Percentiles rank a stretch among this genome's conserved stretches.
phyloP scores from a whole-genome alignment of 345 rosid species.

The Isatis tinctoria region DNA sequence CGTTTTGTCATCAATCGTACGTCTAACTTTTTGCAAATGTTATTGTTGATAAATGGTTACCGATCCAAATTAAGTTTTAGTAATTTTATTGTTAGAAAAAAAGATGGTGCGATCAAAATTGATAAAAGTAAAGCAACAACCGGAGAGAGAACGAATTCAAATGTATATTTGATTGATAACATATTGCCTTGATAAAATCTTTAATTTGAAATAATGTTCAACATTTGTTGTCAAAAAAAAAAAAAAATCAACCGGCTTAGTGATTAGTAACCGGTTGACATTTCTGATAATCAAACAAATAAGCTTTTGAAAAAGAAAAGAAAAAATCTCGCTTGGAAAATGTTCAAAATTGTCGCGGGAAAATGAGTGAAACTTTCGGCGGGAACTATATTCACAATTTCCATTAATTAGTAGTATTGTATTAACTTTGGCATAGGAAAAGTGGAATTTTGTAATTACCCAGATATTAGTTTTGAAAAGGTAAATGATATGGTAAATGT shows the following conservation, averaged over 20 bases:
- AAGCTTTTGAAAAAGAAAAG: neutral
- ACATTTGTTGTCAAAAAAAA: too few relatives aligned
- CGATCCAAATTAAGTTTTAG: too few relatives aligned
- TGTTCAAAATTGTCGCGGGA: constrained; percentile 5
- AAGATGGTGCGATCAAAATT: too few relatives aligned
- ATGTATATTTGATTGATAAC: too few relatives aligned
- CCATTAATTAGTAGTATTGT: neutral
- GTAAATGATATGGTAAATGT: neutral
- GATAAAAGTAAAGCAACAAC: too few relatives aligned
- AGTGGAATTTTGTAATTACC: neutral
- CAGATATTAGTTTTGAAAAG: neutral
- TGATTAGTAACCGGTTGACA: neutral
- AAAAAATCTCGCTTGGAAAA: neutral
- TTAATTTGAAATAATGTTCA: neutral
- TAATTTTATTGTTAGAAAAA: too few relatives aligned
- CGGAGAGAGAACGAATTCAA: too few relatives aligned
- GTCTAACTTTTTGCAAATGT: too few relatives aligned
- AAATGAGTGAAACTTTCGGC: neutral
- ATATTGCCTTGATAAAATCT: neutral
- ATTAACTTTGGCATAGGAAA: neutral
- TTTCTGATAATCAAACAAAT: neutral
- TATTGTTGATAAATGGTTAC: too few relatives aligned
- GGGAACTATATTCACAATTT: neutral
- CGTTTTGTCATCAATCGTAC: too few relatives aligned
- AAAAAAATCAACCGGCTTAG: too few relatives aligned